A percentile compares a stretch with the other conserved stretches of the same genome.
Evolutionary conservation across 768 basidiomycete species (phyloP).

Genomic region (Trametes coccinea): DNA sequence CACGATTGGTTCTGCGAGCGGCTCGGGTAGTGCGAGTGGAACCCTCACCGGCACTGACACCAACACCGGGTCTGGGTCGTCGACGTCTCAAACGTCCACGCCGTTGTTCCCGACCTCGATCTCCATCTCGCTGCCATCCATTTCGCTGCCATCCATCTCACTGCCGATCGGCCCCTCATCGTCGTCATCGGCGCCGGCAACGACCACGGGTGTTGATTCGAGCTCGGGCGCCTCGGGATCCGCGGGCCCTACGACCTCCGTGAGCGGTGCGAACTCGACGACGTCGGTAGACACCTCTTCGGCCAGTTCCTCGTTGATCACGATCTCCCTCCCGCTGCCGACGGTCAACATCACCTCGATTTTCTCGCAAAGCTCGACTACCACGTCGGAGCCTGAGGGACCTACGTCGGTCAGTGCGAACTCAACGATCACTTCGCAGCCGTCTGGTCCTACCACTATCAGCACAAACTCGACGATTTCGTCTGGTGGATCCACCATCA

Average conservation of each 20-base stretch:
- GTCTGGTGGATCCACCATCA: not conserved
- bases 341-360: not conserved
- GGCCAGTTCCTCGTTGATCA: not conserved
- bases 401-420: slow-evolving; percentile 1
- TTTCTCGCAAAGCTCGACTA: slow-evolving; percentile 15
- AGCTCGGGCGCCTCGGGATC: not conserved
- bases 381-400: not conserved
- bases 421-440: not conserved
- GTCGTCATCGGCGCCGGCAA: not conserved
- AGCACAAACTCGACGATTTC: slow-evolving; percentile 2
- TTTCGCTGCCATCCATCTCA: slow-evolving; percentile 13
- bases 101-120: not conserved
- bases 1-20: not conserved
- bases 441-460: not conserved
- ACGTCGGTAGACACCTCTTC: not conserved
- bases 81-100: not conserved
- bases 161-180: slow-evolving; percentile 22
- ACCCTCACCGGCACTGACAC: slow-evolving; percentile 6
- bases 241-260: not conserved
- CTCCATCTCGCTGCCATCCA: not conserved
- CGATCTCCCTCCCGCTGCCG: not conserved
- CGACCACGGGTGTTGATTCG: not conserved
- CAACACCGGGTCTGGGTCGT: not conserved
- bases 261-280: not conserved
- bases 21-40: slow-evolving; percentile 5